phyloP scores from a whole-genome alignment of 768 basidiomycete species.

The Tylopilus cervinicoccineus region DNA sequence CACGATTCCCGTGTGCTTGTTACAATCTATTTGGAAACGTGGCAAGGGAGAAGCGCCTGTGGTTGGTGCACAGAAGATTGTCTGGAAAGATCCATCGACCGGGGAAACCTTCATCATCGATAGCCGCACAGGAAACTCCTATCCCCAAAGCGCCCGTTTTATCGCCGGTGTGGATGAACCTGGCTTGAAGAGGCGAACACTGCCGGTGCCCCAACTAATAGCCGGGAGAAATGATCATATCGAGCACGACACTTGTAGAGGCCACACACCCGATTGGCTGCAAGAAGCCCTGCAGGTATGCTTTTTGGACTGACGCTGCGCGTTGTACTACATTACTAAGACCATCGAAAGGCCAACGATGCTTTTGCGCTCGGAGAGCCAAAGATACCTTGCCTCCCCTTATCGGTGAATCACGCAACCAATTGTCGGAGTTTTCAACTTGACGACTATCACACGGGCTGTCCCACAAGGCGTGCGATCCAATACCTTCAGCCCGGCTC shows the following conservation, averaged over 20 bases:
- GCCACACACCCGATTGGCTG: slow-evolving; percentile 59
- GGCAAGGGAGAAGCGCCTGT: slow-evolving; percentile 18
- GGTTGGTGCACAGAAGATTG: slow-evolving; percentile 27
- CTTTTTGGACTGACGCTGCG: slow-evolving; percentile 12
- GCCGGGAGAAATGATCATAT: neutral
- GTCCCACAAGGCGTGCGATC: slow-evolving; percentile 5
- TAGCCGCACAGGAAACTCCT: slow-evolving; percentile 66
- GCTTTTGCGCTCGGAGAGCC: slow-evolving; percentile 49
- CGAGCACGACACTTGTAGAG: slow-evolving; percentile 10
- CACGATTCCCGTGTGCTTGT: slow-evolving; percentile 4
- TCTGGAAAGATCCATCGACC: slow-evolving; percentile 65
- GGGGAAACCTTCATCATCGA: slow-evolving; percentile 59
- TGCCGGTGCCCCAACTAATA: slow-evolving; percentile 5
- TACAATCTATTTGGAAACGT: slow-evolving; percentile 7
- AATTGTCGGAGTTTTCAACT: slow-evolving; percentile 7
- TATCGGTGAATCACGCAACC: slow-evolving; percentile 9
- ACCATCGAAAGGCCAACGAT: slow-evolving; percentile 45
- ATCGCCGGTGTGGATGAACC: slow-evolving; percentile 4
- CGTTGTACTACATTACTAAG: slow-evolving; percentile 8
- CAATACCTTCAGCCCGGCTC: slow-evolving; percentile 10
- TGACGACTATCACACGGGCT: slow-evolving; percentile 13
- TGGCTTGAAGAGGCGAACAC: slow-evolving; percentile 14
- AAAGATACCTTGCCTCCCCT: slow-evolving; percentile 39
- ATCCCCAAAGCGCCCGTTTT: slow-evolving; percentile 28
- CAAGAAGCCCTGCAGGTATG: slow-evolving; percentile 53